These are phyloP conservation scores for Pythium aquatile DNA, from an alignment of 352 stramenopile genomes.

Conservation along the genomic window DNA sequence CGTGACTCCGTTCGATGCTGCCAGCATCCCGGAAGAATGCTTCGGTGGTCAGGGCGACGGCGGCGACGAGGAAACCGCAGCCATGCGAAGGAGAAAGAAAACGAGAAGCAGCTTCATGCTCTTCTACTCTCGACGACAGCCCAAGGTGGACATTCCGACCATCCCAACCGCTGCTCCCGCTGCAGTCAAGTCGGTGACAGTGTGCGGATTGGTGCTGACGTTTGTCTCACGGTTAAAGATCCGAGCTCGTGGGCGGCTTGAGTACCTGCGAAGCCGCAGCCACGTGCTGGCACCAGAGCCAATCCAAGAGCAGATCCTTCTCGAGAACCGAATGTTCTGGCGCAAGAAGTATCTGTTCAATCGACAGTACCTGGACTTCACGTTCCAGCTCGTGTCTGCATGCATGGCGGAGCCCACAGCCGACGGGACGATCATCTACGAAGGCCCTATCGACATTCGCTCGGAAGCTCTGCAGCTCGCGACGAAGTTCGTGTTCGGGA, in stretches of 20 bases:
- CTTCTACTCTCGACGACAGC: constrained; percentile 66
- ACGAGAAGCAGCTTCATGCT: constrained; percentile 89
- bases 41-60: constrained; percentile 37
- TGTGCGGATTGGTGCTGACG: constrained; percentile 21
- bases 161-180: neutral
- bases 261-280: constrained; percentile 43
- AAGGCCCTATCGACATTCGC: constrained; percentile 59
- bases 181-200: constrained; percentile 28
- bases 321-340: constrained; percentile 86
- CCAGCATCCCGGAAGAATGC: constrained; percentile 73
- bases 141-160: constrained; percentile 31
- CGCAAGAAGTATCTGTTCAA: constrained; percentile 85
- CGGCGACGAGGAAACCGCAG: neutral
- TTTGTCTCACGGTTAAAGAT: constrained; percentile 28
- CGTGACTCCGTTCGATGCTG: constrained; percentile 71
- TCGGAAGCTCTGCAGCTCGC: constrained; percentile 75
- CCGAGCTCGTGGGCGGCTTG: constrained; percentile 30
- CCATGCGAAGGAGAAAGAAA: constrained; percentile 52
- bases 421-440: constrained; percentile 17
- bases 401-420: constrained; percentile 49
- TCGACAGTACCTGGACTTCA: constrained; percentile 72
- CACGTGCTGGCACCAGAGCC: constrained; percentile 62
- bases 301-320: constrained; percentile 74
- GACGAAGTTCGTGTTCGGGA: constrained; percentile 87
- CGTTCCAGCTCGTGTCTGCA: constrained; percentile 65